Conservation (phyloP, 768 basidiomycete genomes). For the Serendipita sp. region DNA sequence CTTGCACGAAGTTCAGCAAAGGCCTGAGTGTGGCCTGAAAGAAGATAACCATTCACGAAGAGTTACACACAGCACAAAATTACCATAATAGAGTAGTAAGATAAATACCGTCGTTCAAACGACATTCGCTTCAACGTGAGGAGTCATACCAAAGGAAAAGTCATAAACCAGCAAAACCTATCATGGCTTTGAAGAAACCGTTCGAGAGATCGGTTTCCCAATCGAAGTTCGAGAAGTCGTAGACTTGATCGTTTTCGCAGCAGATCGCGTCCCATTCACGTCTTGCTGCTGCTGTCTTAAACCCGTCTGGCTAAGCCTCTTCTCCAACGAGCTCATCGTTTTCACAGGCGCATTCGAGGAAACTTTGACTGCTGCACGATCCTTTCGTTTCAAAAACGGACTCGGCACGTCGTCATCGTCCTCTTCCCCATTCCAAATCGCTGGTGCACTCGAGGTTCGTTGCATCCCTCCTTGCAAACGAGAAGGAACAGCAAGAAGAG, state of each 20-base stretch:
- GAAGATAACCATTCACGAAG: too few species aligned
- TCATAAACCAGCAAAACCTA: neutral
- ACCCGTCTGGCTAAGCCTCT: neutral
- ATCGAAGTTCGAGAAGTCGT: neutral
- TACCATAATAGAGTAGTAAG: too few species aligned
- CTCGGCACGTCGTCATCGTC: slow-evolving; percentile 79
- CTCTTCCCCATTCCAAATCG: slow-evolving; percentile 22
- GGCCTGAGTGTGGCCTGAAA: too few species aligned
- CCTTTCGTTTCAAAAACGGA: slow-evolving; percentile 54
- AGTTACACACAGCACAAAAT: too few species aligned
- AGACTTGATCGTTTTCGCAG: neutral
- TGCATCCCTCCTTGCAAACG: neutral
- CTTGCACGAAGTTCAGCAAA: too few species aligned
- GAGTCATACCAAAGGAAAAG: too few species aligned
- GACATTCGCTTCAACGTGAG: too few species aligned
- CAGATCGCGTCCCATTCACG: neutral
- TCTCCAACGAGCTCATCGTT: neutral
- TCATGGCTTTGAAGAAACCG: slow-evolving; percentile 1
- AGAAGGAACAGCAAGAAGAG: neutral
- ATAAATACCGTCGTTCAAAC: too few species aligned
- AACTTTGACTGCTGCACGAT: slow-evolving; percentile 13
- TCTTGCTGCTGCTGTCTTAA: neutral
- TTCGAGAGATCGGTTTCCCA: neutral
- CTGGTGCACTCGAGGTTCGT: slow-evolving; percentile 4
- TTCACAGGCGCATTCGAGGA: neutral